Percentiles rank a stretch among this genome's conserved stretches.
Evolutionary conservation across 768 basidiomycete genomes (phyloP).

Genomic region (Tulasnella sp.): DNA sequence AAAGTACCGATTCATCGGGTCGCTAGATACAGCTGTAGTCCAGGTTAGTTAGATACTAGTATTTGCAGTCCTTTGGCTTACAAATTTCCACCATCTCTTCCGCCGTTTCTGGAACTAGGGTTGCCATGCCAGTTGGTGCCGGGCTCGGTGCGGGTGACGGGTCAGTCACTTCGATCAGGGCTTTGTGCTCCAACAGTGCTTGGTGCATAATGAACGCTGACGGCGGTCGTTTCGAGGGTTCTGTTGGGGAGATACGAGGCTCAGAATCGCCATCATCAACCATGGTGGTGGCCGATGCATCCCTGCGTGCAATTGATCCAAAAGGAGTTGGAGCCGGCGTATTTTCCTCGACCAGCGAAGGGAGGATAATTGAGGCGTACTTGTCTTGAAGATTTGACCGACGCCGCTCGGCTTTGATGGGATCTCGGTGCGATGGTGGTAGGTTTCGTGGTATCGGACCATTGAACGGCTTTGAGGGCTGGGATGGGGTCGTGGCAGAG

Average conservation of each 20-base stretch:
- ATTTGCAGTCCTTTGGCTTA: not conserved
- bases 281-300: not conserved
- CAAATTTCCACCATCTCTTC: not conserved
- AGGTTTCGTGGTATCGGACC: not conserved
- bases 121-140: not conserved
- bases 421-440: not conserved
- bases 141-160: constrained; percentile 1
- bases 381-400: constrained; percentile 55
- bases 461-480: not conserved
- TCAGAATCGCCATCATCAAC: not conserved
- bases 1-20: constrained; percentile 38
- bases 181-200: constrained; percentile 12
- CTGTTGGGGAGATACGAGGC: not conserved
- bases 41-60: too few species aligned
- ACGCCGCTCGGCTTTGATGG: constrained; percentile 41
- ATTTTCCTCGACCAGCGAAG: constrained; percentile 56
- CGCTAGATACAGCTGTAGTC: constrained; percentile 19
- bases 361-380: constrained; percentile 47
- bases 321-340: constrained; percentile 35
- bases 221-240: not conserved
- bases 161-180: constrained; percentile 6
- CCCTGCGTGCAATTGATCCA: not conserved
- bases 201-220: constrained; percentile 12
- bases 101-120: not conserved
- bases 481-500: not conserved